These are phyloP conservation scores for Lentinula novae-zelandiae DNA, from an alignment of 1,284 basidiomycete species.

Conservation along the genomic window DNA sequence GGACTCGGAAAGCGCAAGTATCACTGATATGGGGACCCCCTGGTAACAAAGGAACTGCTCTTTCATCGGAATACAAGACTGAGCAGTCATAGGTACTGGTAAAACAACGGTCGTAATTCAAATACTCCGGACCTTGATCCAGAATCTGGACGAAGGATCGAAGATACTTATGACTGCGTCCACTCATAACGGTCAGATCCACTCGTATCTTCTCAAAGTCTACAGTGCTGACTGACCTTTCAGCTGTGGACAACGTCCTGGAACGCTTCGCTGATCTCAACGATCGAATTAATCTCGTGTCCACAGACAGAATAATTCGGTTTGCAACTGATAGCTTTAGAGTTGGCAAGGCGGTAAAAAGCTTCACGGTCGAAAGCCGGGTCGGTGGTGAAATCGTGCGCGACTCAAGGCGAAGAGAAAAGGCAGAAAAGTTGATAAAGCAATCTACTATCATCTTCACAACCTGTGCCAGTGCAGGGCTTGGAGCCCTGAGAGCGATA, in stretches of 20 bases:
- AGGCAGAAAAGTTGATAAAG: conserved; percentile 54
- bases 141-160: conserved; percentile 24
- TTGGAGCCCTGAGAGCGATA: conserved; percentile 51
- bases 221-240: neutral
- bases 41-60: conserved; percentile 29
- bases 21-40: conserved; percentile 67
- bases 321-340: conserved; percentile 61
- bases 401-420: conserved; percentile 51
- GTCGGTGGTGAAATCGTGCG: conserved; percentile 62
- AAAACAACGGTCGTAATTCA: conserved; percentile 67
- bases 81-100: conserved; percentile 46
- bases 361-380: conserved; percentile 59
- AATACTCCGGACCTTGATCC: conserved; percentile 46
- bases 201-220: neutral
- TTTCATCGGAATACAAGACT: neutral
- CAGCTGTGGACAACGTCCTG: conserved; percentile 66
- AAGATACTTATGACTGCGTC: conserved; percentile 67
- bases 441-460: conserved; percentile 56
- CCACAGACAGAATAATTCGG: conserved; percentile 53
- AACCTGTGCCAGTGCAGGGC: conserved; percentile 61
- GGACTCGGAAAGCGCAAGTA: conserved; percentile 34
- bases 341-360: conserved; percentile 52
- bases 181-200: conserved; percentile 53
- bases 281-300: conserved; percentile 34
- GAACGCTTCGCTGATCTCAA: conserved; percentile 56